These are phyloP conservation scores for Lentinus tigrinus DNA, from an alignment of 768 basidiomycete genomes.

Conservation along the genomic window DNA sequence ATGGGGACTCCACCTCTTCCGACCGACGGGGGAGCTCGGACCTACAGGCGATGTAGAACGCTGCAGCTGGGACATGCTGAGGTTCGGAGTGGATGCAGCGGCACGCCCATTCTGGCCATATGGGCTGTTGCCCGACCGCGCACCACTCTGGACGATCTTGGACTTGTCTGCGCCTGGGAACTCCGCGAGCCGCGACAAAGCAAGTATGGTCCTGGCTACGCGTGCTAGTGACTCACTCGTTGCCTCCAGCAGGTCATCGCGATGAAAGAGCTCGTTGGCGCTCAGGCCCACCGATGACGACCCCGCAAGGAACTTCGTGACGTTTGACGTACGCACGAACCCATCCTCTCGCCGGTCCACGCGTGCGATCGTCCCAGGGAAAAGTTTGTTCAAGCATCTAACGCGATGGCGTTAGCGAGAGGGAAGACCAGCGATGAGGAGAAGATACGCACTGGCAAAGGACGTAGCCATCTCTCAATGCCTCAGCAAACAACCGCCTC, in stretches of 20 bases:
- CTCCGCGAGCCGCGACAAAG: conserved; percentile 64
- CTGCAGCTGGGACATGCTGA: conserved; percentile 33
- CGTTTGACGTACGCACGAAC: conserved; percentile 63
- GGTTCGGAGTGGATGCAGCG: conserved; percentile 64
- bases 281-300: conserved; percentile 67
- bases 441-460: conserved; percentile 78
- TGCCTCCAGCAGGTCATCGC: conserved; percentile 65
- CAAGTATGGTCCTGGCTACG: conserved; percentile 73
- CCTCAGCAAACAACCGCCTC: conserved; percentile 68
- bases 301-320: conserved; percentile 75
- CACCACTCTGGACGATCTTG: conserved; percentile 43
- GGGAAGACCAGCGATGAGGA: conserved; percentile 1
- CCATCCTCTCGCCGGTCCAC: conserved; percentile 70
- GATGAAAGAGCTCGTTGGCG: conserved; percentile 62
- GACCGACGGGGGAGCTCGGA: conserved; percentile 34
- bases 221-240: conserved; percentile 62
- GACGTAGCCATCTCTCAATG: conserved; percentile 80
- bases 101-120: conserved; percentile 43
- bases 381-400: conserved; percentile 80
- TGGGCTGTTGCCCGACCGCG: conserved; percentile 12
- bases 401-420: background rate
- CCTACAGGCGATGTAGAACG: conserved; percentile 35
- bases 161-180: conserved; percentile 44
- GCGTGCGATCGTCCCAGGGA: conserved; percentile 56
- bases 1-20: conserved; percentile 53